These are phyloP conservation scores for Fusarium piperis DNA, from an alignment of 2,329 filamentous ascomycete genomes.

Conservation along the genomic window DNA sequence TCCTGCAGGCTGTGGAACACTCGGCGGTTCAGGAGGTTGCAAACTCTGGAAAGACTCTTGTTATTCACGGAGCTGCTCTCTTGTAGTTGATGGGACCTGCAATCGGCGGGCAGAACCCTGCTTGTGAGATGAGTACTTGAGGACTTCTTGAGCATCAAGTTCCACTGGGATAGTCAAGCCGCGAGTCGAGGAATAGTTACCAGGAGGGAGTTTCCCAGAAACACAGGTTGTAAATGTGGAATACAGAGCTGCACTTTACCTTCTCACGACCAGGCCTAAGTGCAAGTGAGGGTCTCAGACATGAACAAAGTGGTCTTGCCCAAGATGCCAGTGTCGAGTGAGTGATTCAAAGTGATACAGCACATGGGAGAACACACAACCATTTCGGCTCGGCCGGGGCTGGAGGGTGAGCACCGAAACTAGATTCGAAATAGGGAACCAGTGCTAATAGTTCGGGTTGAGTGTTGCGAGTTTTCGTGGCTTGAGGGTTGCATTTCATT, in stretches of 20 bases:
- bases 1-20: slow-evolving; percentile 73
- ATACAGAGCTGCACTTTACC: neutral
- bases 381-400: neutral
- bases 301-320: neutral
- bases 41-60: slow-evolving; percentile 71
- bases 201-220: neutral
- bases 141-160: neutral
- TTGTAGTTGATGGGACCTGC: neutral
- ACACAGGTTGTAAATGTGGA: neutral
- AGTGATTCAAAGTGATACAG: neutral
- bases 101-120: neutral
- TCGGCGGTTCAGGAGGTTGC: slow-evolving; percentile 68
- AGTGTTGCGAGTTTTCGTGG: neutral
- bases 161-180: neutral
- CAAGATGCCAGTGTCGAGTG: neutral
- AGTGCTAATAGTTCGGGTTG: neutral
- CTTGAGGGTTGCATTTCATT: slow-evolving; percentile 8
- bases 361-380: neutral
- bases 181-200: neutral
- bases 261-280: neutral
- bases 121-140: neutral
- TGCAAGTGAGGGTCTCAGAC: neutral
- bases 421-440: neutral
- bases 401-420: neutral
- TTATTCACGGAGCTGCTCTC: slow-evolving; percentile 61